A percentile compares a stretch with the other conserved stretches of the same genome.
phyloP scores from a whole-genome alignment of 1,284 basidiomycete species.

The Phaffia rhodozyma region DNA sequence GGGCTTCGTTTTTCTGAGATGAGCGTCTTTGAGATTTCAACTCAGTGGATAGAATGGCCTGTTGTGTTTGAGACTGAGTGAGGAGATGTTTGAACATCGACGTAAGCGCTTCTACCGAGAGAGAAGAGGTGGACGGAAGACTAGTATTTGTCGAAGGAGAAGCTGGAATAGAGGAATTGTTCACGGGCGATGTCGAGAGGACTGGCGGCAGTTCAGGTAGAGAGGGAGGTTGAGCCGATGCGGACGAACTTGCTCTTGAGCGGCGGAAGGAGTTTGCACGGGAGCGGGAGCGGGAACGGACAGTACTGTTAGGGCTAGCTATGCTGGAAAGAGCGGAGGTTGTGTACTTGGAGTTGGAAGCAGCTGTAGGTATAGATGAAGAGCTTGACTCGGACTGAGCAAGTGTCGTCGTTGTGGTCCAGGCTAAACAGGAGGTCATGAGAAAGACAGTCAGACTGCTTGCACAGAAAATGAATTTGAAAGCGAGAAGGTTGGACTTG shows the following conservation, averaged over 20 bases:
- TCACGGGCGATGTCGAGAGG: conserved; percentile 23
- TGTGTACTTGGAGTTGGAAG: neutral
- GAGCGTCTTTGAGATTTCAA: conserved; percentile 59
- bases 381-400: conserved; percentile 15
- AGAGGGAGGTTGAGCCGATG: conserved; percentile 6
- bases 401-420: conserved; percentile 22
- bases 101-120: conserved; percentile 48
- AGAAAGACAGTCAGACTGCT: conserved; percentile 34
- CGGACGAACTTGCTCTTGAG: conserved; percentile 13
- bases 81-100: conserved; percentile 50
- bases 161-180: conserved; percentile 18
- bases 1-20: conserved; percentile 58
- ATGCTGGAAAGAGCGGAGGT: neutral
- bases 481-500: neutral
- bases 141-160: conserved; percentile 6
- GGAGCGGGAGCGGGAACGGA: conserved; percentile 15
- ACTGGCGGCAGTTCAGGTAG: neutral
- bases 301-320: neutral
- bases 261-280: conserved; percentile 17
- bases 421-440: conserved; percentile 25
- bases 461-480: neutral
- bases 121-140: conserved; percentile 19
- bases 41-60: conserved; percentile 46
- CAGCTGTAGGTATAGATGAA: neutral
- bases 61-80: conserved; percentile 45